Evolutionary conservation across 805 yeast genomes (phyloP).

Genomic region (Scheffersomyces stipitis): DNA sequence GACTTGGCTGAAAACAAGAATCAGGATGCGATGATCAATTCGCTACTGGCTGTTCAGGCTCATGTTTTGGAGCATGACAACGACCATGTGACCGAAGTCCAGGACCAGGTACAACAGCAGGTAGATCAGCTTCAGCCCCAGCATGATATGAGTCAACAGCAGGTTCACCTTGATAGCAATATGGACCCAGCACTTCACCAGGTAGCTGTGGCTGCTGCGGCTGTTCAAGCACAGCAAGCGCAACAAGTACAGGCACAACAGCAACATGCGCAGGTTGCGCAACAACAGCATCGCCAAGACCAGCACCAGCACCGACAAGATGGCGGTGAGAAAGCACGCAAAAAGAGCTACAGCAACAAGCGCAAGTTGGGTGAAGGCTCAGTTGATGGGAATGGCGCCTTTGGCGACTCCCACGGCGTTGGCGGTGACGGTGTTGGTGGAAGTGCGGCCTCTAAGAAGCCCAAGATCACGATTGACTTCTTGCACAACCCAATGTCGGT

Average conservation of each 20-base stretch:
- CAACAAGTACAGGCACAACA: slow-evolving; percentile 7
- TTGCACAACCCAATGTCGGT: slow-evolving; percentile 46
- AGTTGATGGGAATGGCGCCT: slow-evolving; percentile 4
- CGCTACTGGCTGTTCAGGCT: slow-evolving; percentile 28
- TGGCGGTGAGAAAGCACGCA: slow-evolving; percentile 2
- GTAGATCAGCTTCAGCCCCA: slow-evolving; percentile 17
- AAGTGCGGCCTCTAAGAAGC: slow-evolving; percentile 27
- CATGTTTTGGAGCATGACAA: slow-evolving; percentile 14
- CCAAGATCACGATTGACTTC: slow-evolving; percentile 38
- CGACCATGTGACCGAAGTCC: slow-evolving; percentile 19
- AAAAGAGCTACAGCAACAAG: slow-evolving; percentile 8
- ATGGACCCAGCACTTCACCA: slow-evolving; percentile 44
- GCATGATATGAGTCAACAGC: slow-evolving; percentile 10
- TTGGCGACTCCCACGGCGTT: slow-evolving; percentile 5
- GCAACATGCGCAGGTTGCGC: slow-evolving; percentile 4
- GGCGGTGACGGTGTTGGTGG: slow-evolving; percentile 3
- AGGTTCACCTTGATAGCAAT: slow-evolving; percentile 28
- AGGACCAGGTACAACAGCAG: slow-evolving; percentile 20
- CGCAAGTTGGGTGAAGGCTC: slow-evolving; percentile 7
- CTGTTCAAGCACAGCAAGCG: slow-evolving; percentile 21
- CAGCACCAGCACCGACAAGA: slow-evolving; percentile 4
- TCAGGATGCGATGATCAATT: slow-evolving; percentile 27
- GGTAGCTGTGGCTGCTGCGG: slow-evolving; percentile 40
- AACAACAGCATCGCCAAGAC: slow-evolving; percentile 5
- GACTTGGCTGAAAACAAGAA: slow-evolving; percentile 33